Conservation (phyloP, 106 monocot genomes). For the Hemerocallis citrina region DNA sequence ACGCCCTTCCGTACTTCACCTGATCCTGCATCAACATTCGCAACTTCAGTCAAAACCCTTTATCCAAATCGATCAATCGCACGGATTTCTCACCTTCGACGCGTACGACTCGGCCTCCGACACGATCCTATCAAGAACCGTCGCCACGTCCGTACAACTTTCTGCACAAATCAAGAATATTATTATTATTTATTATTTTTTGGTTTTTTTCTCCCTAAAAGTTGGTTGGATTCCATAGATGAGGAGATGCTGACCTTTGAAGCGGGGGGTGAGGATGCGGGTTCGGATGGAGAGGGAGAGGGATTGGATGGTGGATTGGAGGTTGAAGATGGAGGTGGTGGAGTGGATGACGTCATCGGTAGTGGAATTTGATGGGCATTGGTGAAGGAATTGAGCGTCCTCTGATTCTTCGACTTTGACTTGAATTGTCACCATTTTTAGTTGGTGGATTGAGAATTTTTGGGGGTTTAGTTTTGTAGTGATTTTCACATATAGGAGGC, state of each 20-base stretch:
- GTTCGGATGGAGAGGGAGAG: slow-evolving; percentile 13
- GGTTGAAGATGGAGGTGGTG: slow-evolving; percentile 19
- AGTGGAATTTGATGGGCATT: slow-evolving; percentile 10
- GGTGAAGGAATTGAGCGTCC: slow-evolving; percentile 27
- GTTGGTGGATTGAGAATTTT: too few relatives aligned
- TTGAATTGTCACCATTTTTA: slow-evolving; percentile 24
- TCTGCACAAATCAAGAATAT: slow-evolving; percentile 2
- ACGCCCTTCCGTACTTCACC: slow-evolving; percentile 18
- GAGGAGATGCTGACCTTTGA: background rate
- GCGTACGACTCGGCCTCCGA: slow-evolving; percentile 43
- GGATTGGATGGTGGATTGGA: slow-evolving; percentile 20
- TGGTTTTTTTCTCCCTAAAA: background rate
- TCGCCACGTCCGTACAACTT: slow-evolving; percentile 6
- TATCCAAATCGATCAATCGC: background rate
- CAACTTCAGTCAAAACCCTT: background rate
- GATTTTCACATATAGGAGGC: too few relatives aligned
- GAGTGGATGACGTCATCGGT: slow-evolving; percentile 16
- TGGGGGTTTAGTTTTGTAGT: too few relatives aligned
- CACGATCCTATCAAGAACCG: slow-evolving; percentile 19
- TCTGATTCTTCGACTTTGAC: slow-evolving; percentile 19
- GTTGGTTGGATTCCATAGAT: background rate
- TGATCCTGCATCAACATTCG: slow-evolving; percentile 24
- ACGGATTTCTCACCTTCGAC: slow-evolving; percentile 27
- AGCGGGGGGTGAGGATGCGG: slow-evolving; percentile 9
- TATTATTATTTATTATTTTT: background rate